Base-by-base conservation (phyloP, 2,329 filamentous ascomycete species). In the Colletotrichum salicis region DNA sequence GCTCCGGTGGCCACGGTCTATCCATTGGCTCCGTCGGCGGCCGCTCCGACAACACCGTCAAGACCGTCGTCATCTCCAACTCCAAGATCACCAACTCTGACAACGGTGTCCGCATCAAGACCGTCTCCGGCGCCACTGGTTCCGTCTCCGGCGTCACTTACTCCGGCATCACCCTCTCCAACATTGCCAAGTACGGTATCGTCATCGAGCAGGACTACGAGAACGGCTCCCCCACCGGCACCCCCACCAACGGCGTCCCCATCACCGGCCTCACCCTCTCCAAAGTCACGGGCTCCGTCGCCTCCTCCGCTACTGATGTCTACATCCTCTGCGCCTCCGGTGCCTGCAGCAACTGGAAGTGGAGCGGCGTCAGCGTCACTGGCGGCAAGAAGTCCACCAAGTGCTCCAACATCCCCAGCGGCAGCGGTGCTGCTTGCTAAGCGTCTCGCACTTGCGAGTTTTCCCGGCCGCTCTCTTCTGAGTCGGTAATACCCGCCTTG, bases 261-360 rank as follows among this genome's bases (percentile, higher is more conserved):
- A 88, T 89, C 77, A 88, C 86, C 10, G 83, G 81, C 8, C 74
- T 89, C 7, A 84, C 80, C 1, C 76, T 88, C 60, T 77, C 80
- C 57, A 78, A 82, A 67, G 80, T 88, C 70, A 82, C 76, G 3
- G 86, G 86, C 33, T 79, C 80, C 4, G 85, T 88, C 58, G 70
- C 77, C 41, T 78, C 78, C 2, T 74, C 74, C 8, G 85, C 76
- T n/a, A 82, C 79, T 24, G 78, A 86, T 62, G 78, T 88, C 73
- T 87, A 87, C 75, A 86, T 90, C 67, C 83, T 89, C 19, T 90
- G 88, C 74, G 88, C 84, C 15, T 79, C 77, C 35, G 86, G 84
- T 52, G 81, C 82, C 66, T 88, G 87, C 79, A 83, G 80, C 5
- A 81, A 84, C 79, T 91, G 88, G 86, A 86, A 82, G 19, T 90